Evolutionary conservation across 1,284 basidiomycete species (phyloP), one percentile per base, ranked within the genome.

Genomic region (Flammula alnicola): DNA sequence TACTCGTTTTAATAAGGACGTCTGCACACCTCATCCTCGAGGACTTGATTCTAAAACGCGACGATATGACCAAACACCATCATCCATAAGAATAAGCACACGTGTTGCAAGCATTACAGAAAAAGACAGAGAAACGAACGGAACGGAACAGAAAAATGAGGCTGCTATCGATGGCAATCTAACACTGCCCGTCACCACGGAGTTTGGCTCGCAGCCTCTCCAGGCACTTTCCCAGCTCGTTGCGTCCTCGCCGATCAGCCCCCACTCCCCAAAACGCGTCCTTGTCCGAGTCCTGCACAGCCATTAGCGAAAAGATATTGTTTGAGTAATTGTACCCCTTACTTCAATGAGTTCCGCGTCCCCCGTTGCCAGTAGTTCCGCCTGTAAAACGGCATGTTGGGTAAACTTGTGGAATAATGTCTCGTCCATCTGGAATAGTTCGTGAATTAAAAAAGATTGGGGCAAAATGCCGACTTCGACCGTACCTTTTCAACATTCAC

Each of bases 221-320:
- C 19, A 87, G 71, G 12, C 82, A 83, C 61, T 84, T 86, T 22
- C 86, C 86, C n/a, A 88, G 76, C 63, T 88, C 84, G 55, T 88
- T 88, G 32, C 80, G 75, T 17, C 85, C 86, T 55, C 72, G 68
- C 12, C 75, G 68, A 64, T 87, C 81, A 32, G 72, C 67, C 12
- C 85, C 86, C 49, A 80, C 65, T 17, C 86, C 86, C 86, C 85
- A 88, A 63, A 86, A 87, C 29, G 82, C 73, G 61, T 87, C 84
- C 59, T 80, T 80, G 52, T 81, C 79, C 9, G 83, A 84, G 58
- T 84, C 76, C 84, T 84, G 53, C 12, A 57, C 25, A 44, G 10
- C 20, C 16, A 52, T 54, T 35, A 54, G 41, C 12, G 10, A 22
- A 22, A 27, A 19, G 38, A 14, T 17, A 30, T 14, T 9, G 14